phyloP scores from a whole-genome alignment of 78 protist species.

The Cyanophora paradoxa region DNA sequence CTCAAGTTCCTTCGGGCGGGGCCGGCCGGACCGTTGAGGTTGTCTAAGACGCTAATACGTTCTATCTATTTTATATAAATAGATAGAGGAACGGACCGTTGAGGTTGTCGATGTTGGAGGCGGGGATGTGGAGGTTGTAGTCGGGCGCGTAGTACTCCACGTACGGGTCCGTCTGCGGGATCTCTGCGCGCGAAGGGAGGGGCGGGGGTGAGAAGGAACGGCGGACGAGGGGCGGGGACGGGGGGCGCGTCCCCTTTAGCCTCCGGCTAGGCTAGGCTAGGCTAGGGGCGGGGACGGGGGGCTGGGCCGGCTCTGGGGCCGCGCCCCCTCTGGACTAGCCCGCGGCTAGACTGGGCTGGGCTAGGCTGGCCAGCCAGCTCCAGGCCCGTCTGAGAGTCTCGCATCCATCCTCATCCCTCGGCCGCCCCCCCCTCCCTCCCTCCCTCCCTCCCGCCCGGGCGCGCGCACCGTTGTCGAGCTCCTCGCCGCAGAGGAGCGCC shows the following conservation, averaged over 20 bases:
- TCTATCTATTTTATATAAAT: too few relatives aligned
- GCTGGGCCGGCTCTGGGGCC: not conserved
- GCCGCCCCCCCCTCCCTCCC: too few relatives aligned
- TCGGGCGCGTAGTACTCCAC: constrained; percentile 91
- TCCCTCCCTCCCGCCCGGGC: too few relatives aligned
- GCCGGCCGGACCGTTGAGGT: too few relatives aligned
- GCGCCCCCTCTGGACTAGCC: not conserved
- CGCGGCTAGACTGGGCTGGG: not conserved
- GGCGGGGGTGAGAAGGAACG: not conserved
- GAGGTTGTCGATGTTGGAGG: constrained; percentile 15
- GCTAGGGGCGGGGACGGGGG: not conserved
- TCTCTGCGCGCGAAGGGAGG: constrained; percentile 28
- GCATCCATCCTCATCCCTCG: too few relatives aligned
- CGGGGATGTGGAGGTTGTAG: constrained; percentile 63
- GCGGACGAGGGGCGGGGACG: not conserved
- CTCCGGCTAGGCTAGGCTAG: not conserved
- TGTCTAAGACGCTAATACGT: too few relatives aligned
- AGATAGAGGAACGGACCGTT: too few relatives aligned
- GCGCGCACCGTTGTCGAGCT: constrained; percentile 20
- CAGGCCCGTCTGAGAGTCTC: too few relatives aligned
- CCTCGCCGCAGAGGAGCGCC: constrained; percentile 45
- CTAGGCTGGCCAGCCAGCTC: not conserved
- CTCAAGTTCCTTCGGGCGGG: too few relatives aligned
- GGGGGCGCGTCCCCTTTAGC: not conserved
- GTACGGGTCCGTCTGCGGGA: constrained; percentile 91